A percentile compares a stretch with the other conserved stretches of the same genome.
Conservation (phyloP, 148 eudicot species). For the Fagopyrum homotropicum region DNA sequence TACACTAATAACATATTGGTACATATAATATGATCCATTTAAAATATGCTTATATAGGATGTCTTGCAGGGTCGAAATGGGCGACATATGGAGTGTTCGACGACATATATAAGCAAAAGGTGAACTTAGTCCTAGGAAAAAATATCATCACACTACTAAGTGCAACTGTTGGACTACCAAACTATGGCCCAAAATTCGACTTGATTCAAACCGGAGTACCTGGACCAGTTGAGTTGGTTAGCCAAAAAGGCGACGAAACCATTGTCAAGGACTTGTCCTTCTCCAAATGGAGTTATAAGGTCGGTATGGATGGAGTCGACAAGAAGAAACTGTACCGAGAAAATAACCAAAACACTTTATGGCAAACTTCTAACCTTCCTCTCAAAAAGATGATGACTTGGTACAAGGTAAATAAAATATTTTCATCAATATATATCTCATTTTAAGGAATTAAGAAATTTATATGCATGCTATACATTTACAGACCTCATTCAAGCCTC, state of each 20-base stretch:
- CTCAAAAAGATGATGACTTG: constrained; percentile 26
- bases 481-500: constrained; percentile 32
- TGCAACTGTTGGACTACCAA: constrained; percentile 30
- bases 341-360: background rate
- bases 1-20: no score
- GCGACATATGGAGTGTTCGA: background rate
- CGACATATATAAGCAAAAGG: constrained; percentile 10
- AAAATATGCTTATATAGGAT: background rate
- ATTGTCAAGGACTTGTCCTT: constrained; percentile 23
- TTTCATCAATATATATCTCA: no score
- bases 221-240: constrained; percentile 23
- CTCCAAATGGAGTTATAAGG: constrained; percentile 22
- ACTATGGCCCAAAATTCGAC: constrained; percentile 33
- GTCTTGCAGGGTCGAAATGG: constrained; percentile 22
- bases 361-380: constrained; percentile 21
- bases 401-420: constrained; percentile 29
- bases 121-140: constrained; percentile 17
- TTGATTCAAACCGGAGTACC: constrained; percentile 20
- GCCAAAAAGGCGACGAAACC: constrained; percentile 10
- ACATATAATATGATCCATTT: no score
- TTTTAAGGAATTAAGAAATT: no score
- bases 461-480: background rate
- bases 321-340: constrained; percentile 5
- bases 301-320: constrained; percentile 30
- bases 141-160: constrained; percentile 28